phyloP scores from a whole-genome alignment of 2,329 filamentous ascomycete genomes.

The Rachicladosporium sp. region DNA sequence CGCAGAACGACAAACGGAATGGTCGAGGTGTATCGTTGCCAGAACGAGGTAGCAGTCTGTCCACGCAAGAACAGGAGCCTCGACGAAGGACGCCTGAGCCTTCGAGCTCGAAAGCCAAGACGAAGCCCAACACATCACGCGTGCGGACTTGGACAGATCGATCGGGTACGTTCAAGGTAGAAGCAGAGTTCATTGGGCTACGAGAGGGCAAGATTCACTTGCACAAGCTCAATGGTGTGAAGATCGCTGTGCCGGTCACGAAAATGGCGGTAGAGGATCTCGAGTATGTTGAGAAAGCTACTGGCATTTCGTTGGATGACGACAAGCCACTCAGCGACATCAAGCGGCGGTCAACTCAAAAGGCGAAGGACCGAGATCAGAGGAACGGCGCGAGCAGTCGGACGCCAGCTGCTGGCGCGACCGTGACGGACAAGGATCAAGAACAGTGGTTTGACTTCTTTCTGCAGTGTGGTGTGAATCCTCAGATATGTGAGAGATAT shows the following conservation, averaged over 20 bases:
- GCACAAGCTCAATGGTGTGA: conserved; percentile 95
- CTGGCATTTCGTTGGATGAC: conserved; percentile 79
- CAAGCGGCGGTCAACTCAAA: conserved; percentile 38
- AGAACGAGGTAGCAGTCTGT: conserved; percentile 67
- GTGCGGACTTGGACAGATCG: conserved; percentile 90
- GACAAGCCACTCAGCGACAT: conserved; percentile 88
- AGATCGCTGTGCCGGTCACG: conserved; percentile 86
- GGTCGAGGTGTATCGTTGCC: conserved; percentile 64
- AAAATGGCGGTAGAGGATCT: conserved; percentile 96
- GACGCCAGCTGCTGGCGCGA: conserved; percentile 41
- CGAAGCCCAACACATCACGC: conserved; percentile 72
- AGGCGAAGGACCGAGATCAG: conserved; percentile 35
- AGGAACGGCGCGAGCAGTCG: conserved; percentile 12
- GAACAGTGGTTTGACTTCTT: conserved; percentile 99
- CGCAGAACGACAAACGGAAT: conserved; percentile 48
- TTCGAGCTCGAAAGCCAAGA: conserved; percentile 38
- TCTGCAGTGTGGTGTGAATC: conserved; percentile 78
- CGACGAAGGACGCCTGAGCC: too few relatives aligned
- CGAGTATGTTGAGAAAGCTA: conserved; percentile 80
- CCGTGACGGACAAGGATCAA: conserved; percentile 56
- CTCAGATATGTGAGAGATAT: conserved; percentile 88
- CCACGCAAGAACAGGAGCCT: conserved; percentile 50
- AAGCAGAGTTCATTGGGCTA: conserved; percentile 88
- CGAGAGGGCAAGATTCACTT: conserved; percentile 95
- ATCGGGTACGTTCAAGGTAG: conserved; percentile 90